Evolutionary conservation across 129 eudicot species (phyloP).

Genomic region (Erigeron canadensis): DNA sequence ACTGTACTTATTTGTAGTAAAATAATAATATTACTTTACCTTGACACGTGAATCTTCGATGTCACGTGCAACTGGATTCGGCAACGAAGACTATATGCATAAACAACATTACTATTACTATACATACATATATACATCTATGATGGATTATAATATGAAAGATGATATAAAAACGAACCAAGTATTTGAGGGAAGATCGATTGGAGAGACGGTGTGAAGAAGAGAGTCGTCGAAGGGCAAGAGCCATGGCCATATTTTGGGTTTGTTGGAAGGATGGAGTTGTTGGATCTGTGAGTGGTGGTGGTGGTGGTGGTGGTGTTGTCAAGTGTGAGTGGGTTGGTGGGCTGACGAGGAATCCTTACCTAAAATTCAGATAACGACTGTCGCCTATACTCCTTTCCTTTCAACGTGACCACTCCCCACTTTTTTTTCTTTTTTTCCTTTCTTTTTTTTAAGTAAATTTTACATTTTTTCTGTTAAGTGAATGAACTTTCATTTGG

Average conservation of each 20-base stretch:
- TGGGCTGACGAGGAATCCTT: conserved; percentile 14
- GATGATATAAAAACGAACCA: conserved; percentile 37
- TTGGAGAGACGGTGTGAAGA: conserved; percentile 38
- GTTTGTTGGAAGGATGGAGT: not conserved
- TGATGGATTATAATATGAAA: not conserved
- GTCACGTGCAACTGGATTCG: conserved; percentile 52
- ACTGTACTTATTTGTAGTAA: not conserved
- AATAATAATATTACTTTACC: conserved; percentile 30
- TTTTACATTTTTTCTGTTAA: too few relatives aligned
- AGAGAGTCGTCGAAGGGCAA: conserved; percentile 66
- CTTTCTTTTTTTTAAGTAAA: not conserved
- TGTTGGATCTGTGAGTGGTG: not conserved
- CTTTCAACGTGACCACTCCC: not conserved
- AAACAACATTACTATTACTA: not conserved
- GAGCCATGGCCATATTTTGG: conserved; percentile 53
- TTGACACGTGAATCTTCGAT: conserved; percentile 49
- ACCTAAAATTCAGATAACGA: conserved; percentile 28
- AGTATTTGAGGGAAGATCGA: conserved; percentile 41
- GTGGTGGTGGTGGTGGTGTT: too few relatives aligned
- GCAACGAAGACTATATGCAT: conserved; percentile 62
- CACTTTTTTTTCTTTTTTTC: not conserved
- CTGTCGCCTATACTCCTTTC: not conserved
- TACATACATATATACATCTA: not conserved
- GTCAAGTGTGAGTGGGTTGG: conserved; percentile 31
- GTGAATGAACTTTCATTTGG: too few relatives aligned